These are phyloP conservation scores for Talaromyces nanjingensis DNA, from an alignment of 495 filamentous ascomycete species.

Conservation along the genomic window DNA sequence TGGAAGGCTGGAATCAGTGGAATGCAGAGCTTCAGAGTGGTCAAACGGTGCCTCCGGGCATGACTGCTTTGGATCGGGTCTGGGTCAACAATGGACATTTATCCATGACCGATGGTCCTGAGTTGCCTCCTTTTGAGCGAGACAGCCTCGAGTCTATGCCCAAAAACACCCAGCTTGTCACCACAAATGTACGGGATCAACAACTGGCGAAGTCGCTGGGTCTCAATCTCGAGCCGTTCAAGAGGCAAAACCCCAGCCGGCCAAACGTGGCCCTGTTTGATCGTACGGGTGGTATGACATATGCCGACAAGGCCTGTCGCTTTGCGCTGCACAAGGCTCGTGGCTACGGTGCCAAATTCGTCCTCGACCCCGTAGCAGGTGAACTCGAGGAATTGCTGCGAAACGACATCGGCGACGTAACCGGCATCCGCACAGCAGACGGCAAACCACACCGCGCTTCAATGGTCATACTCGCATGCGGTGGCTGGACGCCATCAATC, in stretches of 20 bases:
- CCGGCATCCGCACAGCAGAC: conserved; percentile 27
- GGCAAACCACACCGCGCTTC: conserved; percentile 39
- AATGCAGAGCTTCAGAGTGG: conserved; percentile 24
- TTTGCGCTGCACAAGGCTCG: conserved; percentile 31
- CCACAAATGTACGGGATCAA: background rate
- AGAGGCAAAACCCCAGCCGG: background rate
- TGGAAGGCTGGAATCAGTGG: conserved; percentile 32
- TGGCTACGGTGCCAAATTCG: conserved; percentile 25
- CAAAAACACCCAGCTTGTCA: conserved; percentile 10
- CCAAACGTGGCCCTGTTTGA: background rate
- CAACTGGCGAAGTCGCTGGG: background rate
- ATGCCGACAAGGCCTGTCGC: conserved; percentile 36
- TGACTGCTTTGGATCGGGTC: conserved; percentile 22
- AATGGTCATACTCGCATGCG: conserved; percentile 67
- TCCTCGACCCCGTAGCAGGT: conserved; percentile 21
- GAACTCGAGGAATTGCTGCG: conserved; percentile 17
- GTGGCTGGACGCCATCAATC: conserved; percentile 67
- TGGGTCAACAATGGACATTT: conserved; percentile 28
- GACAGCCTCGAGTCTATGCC: conserved; percentile 25
- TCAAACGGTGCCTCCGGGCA: conserved; percentile 21
- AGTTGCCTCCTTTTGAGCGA: conserved; percentile 25
- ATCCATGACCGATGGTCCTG: conserved; percentile 16
- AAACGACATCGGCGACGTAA: conserved; percentile 6
- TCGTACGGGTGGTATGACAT: conserved; percentile 22
- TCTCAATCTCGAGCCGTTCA: conserved; percentile 1